Percentiles rank a stretch among this genome's conserved stretches.
phyloP scores from a whole-genome alignment of 169 alveolate genomes.

The Plasmodium blacklocki region DNA sequence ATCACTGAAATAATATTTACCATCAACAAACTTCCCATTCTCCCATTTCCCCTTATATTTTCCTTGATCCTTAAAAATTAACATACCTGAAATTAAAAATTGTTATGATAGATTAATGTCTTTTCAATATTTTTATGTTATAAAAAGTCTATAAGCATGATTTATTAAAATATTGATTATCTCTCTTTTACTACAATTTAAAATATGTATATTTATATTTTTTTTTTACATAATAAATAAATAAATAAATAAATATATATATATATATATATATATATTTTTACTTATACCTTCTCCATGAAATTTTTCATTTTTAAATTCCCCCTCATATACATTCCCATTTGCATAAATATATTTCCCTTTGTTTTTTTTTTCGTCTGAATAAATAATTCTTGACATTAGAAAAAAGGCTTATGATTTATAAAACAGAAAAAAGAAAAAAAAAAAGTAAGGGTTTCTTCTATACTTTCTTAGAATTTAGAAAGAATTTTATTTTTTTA shows the following conservation, averaged over 20 bases:
- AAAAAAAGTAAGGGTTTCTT: no score
- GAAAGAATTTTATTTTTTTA: no score
- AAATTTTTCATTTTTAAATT: conserved; percentile 56
- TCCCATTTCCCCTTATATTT: conserved; percentile 50
- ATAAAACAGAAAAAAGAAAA: no score
- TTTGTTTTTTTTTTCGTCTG: conserved; percentile 47
- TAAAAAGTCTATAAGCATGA: no score
- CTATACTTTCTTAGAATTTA: no score
- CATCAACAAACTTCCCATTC: conserved; percentile 46
- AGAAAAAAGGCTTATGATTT: background rate
- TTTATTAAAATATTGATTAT: background rate
- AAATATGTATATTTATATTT: background rate
- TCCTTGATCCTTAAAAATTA: conserved; percentile 58
- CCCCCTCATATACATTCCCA: conserved; percentile 65
- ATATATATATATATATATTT: background rate
- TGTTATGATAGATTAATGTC: background rate
- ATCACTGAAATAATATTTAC: conserved; percentile 51
- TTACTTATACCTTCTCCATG: conserved; percentile 39
- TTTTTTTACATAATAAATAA: background rate
- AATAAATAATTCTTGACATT: conserved; percentile 44
- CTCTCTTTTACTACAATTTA: background rate
- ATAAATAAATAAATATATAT: background rate
- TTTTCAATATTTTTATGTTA: background rate
- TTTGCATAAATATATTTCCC: conserved; percentile 56
- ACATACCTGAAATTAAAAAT: conserved; percentile 5